phyloP scores from a whole-genome alignment of 2,329 filamentous ascomycete species.

The Aspergillus sp. region DNA sequence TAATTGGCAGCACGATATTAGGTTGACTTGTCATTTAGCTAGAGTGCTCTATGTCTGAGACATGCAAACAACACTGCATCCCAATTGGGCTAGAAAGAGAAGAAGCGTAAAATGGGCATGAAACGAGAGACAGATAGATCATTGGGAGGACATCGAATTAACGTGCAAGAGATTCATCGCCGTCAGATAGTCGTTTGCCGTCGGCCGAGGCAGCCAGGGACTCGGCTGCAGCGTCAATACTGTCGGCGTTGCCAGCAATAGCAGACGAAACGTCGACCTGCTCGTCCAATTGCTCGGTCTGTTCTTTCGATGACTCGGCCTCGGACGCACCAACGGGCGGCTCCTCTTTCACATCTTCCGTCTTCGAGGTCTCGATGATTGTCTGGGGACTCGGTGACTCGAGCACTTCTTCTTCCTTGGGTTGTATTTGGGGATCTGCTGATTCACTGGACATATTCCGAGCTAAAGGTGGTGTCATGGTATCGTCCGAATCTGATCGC shows the following conservation, averaged over 20 bases:
- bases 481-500: constrained; percentile 11
- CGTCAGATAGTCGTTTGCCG: constrained; percentile 27
- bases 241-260: constrained; percentile 14
- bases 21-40: not conserved
- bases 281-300: not conserved
- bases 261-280: constrained; percentile 5
- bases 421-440: constrained; percentile 27
- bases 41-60: not conserved
- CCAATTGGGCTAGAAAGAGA: not conserved
- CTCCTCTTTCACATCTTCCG: not conserved
- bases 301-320: not conserved
- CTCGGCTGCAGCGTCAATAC: constrained; percentile 23
- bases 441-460: constrained; percentile 37
- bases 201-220: constrained; percentile 25
- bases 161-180: constrained; percentile 7
- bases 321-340: not conserved
- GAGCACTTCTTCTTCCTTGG: not conserved
- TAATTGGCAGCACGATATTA: not conserved
- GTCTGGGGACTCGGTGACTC: not conserved
- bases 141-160: not conserved
- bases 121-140: not conserved
- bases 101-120: not conserved
- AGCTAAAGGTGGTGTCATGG: constrained; percentile 31
- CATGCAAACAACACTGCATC: not conserved
- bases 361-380: not conserved